These are phyloP conservation scores for Saccharomyces eubayanus DNA, from an alignment of 805 yeast species.

Conservation along the genomic window DNA sequence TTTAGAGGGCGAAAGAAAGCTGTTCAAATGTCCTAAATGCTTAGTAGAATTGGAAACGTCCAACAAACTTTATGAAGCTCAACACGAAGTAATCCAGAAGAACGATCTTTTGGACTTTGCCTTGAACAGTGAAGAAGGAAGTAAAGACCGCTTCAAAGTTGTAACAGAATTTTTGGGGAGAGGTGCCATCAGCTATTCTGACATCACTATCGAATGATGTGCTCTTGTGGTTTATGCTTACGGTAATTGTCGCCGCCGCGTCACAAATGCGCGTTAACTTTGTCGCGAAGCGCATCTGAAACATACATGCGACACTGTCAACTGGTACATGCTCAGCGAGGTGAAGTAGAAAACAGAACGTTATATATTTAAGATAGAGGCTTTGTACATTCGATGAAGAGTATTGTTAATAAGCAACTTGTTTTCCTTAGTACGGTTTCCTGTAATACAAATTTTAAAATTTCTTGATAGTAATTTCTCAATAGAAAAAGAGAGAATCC, in stretches of 20 bases:
- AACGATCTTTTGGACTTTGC: constrained; percentile 54
- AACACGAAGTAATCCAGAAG: constrained; percentile 53
- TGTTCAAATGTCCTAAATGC: constrained; percentile 65
- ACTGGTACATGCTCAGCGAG: not conserved
- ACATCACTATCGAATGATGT: not conserved
- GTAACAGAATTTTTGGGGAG: constrained; percentile 78
- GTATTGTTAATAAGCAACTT: not conserved
- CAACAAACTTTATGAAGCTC: constrained; percentile 47
- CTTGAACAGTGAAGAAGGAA: constrained; percentile 38
- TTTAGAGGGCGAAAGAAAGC: constrained; percentile 9
- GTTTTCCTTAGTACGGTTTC: not conserved
- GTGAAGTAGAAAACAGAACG: not conserved
- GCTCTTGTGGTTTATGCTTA: not conserved
- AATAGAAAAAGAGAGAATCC: not conserved
- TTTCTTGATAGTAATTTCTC: not conserved
- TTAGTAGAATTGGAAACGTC: constrained; percentile 62
- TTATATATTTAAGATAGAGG: not conserved
- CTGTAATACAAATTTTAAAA: not conserved
- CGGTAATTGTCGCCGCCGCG: not conserved
- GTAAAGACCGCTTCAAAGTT: constrained; percentile 59
- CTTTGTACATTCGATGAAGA: not conserved
- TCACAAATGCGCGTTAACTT: not conserved
- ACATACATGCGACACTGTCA: not conserved
- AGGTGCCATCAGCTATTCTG: constrained; percentile 62
- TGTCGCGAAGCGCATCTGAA: not conserved